Evolutionary conservation across 2,329 filamentous ascomycete species (phyloP), one percentile per base, ranked within the genome.

Genomic region (Colletotrichum echinochloae): DNA sequence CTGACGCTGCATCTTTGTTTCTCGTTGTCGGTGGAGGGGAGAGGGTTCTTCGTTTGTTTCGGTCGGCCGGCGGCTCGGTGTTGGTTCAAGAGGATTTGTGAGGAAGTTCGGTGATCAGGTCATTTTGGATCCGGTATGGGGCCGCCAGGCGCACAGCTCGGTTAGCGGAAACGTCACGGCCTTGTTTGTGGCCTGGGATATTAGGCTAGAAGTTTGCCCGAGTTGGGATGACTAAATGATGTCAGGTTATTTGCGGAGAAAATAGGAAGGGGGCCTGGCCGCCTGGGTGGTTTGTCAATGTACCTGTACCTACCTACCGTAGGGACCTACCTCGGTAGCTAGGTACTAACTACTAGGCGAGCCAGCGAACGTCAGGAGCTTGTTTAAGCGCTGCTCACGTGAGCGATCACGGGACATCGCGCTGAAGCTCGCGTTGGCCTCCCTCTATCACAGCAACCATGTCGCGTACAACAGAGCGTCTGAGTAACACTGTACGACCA

Each of bases 1-100:
- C 76, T 86, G 85, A 81, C 90, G 89, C 81, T 89, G 87, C 92
- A 94, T 94, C 69, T 79, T 87, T 33, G 20, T 76, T 77, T 74
- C 65, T 67, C 57, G 52, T 66, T 48, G 41, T 73, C 64, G 59
- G 49, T 70, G 59, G 65, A 70, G 55, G 61, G 60, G 67, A 62
- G 67, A 67, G 44, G 59, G 20, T 65, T 28, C n/a, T 61, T 61
- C 44, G 39, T 46, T 54, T 30, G 33, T 49, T 39, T 51, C 54
- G 52, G 51, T 73, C 69, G 68, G 65, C 57, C 57, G 52, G 57
- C 44, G 46, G 66, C 44, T 41, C 16, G 55, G 62, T 39, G 59
- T n/a, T 44, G 55, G 44, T 60, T 46, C 51, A 35, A 54, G 44
- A 60, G 57, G 52, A 28, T 56, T 72, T 57, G 69, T 70, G 60